phyloP scores from a whole-genome alignment of 495 filamentous ascomycete species.

The Parathielavia appendiculata region DNA sequence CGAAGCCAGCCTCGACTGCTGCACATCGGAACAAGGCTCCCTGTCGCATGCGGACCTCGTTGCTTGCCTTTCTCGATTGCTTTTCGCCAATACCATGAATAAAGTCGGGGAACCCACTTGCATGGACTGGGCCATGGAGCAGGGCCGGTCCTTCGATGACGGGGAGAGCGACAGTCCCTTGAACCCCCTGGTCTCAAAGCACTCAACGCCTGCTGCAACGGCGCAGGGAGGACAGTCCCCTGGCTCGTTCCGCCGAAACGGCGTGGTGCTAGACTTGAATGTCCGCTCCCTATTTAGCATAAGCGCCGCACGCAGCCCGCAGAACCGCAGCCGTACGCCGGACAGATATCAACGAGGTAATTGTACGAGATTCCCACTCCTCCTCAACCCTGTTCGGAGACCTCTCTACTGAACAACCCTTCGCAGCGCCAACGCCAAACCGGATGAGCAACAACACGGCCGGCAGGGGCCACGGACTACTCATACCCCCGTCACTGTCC shows the following conservation, averaged over 20 bases:
- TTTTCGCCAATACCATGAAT: conserved; percentile 3
- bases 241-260: conserved; percentile 10
- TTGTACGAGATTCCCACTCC: neutral
- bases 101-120: neutral
- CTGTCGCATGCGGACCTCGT: neutral
- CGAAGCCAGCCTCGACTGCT: neutral
- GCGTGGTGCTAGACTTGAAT: conserved; percentile 6
- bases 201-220: neutral
- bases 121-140: neutral
- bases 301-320: neutral
- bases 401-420: neutral
- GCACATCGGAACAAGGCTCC: neutral
- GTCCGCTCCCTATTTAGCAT: conserved; percentile 3
- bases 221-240: neutral
- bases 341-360: neutral
- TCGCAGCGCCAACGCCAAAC: neutral
- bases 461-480: neutral
- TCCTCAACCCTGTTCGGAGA: neutral
- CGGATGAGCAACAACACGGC: neutral
- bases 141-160: neutral
- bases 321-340: neutral
- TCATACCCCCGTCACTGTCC: neutral
- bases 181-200: neutral
- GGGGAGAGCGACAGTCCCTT: neutral
- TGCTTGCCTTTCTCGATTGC: neutral